Evolutionary conservation across 176 grass and related monocot species (phyloP).

Genomic region (Dactylis glomerata): DNA sequence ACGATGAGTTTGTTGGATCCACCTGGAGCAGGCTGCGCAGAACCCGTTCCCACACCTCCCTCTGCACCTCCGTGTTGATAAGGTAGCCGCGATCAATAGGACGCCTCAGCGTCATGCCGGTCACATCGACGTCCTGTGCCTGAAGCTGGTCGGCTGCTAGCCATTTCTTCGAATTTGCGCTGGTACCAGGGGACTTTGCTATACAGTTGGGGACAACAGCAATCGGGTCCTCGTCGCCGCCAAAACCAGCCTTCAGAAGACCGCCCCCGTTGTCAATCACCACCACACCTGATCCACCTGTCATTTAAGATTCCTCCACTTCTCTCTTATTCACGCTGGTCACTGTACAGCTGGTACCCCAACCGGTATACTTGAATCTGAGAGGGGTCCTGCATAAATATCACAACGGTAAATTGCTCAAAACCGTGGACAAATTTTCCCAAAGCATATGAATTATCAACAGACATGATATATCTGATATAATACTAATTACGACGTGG

Average conservation of each 20-base stretch:
- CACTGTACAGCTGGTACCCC: background rate
- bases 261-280: slow-evolving; percentile 95
- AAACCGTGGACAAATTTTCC: background rate
- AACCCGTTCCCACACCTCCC: slow-evolving; percentile 86
- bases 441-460: background rate
- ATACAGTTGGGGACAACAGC: slow-evolving; percentile 88
- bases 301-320: slow-evolving; percentile 21
- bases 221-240: slow-evolving; percentile 67
- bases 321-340: background rate
- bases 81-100: slow-evolving; percentile 95
- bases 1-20: slow-evolving; percentile 57
- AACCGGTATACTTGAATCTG: background rate
- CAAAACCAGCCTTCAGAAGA: slow-evolving; percentile 87
- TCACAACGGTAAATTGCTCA: background rate
- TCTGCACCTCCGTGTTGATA: slow-evolving; percentile 76
- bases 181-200: slow-evolving; percentile 41
- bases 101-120: slow-evolving; percentile 68
- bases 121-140: slow-evolving; percentile 64
- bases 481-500: background rate
- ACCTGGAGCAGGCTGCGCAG: slow-evolving; percentile 56
- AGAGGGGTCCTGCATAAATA: background rate
- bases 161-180: slow-evolving; percentile 63
- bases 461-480: background rate
- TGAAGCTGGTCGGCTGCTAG: slow-evolving; percentile 78
- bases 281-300: slow-evolving; percentile 52